Evolutionary conservation across 495 filamentous ascomycete species (phyloP), one percentile per base, ranked within the genome.

Genomic region (Talaromyces thailandensis): DNA sequence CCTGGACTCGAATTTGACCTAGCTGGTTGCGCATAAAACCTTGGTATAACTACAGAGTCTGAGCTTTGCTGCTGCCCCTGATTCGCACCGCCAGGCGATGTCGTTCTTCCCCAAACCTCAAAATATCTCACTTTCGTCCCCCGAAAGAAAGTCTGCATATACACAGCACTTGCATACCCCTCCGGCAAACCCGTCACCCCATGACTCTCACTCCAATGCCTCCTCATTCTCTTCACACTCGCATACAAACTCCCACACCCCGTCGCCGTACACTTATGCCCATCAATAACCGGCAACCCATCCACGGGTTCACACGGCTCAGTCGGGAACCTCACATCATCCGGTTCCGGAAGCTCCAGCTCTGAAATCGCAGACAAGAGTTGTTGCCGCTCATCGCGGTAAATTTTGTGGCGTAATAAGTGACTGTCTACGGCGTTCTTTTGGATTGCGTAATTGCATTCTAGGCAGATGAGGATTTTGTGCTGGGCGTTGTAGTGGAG

Each of bases 371-470:
- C 64, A 9, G 67, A 62, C 25, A 74, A 24, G 31, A 74, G 59
- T 28, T 50, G 60, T 43, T 71, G 65, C 64, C 69, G 60, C 63
- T 71, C 63, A 9, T 64, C 63, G 56, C 71, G 70, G 61, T 74
- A 74, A 43, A 74, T 71, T 56, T 74, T 74, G 63, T 74, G 71
- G 43, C 71, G 70, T 12, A 74, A 66, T 51, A 75, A 56, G 58
- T 75, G 73, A 63, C 71, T 74, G 55, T 56, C 43, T 7, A 75
- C 24, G 4, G 73, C 73, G 64, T 63, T 70, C 63, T 72, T 75
- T 61, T 75, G 73, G 61, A 75, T 70, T 25, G 73, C 73, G 65
- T 75, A 75, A 48, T 70, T 64, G 63, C 73, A 75, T 68, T 74
- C 63, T 14, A 69, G 71, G 61, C 73, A 75, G 48, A 75, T 75